Percentiles rank a stretch among this genome's conserved stretches.
Evolutionary conservation across 2,329 filamentous ascomycete species (phyloP).

Genomic region (Nothopassalora personata): DNA sequence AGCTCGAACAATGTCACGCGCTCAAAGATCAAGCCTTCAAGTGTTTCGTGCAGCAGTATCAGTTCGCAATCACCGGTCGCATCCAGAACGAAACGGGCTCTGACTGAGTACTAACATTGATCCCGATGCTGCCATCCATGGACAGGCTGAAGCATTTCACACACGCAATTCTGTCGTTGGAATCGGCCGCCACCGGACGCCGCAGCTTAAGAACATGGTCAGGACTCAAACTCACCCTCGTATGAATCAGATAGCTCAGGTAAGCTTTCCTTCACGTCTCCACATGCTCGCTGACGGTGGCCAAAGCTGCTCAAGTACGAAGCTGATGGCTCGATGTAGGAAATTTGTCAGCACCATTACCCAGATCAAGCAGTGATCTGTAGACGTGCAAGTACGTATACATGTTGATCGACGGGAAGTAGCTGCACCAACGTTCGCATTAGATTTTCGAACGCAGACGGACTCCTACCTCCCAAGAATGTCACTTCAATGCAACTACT

Average conservation of each 20-base stretch:
- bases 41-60: slow-evolving; percentile 16
- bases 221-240: background rate
- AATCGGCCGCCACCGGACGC: background rate
- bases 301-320: background rate
- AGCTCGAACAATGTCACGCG: slow-evolving; percentile 10
- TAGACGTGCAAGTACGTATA: background rate
- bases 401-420: too few relatives aligned
- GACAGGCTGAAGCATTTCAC: background rate
- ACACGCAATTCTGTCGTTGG: background rate
- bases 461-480: too few relatives aligned
- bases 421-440: too few relatives aligned
- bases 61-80: slow-evolving; percentile 18
- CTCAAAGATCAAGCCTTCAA: slow-evolving; percentile 12
- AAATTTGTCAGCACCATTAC: background rate
- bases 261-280: background rate
- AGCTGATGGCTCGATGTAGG: background rate
- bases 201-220: background rate
- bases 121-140: background rate
- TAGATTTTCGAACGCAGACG: too few relatives aligned
- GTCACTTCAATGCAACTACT: too few relatives aligned
- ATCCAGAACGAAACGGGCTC: background rate
- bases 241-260: background rate
- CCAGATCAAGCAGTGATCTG: background rate
- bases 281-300: background rate
- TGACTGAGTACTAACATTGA: background rate